A percentile compares a stretch with the other conserved stretches of the same genome.
These are phyloP conservation scores for Oxytropis ochrocephala DNA, from an alignment of 306 rosid genomes.

Conservation along the genomic window DNA sequence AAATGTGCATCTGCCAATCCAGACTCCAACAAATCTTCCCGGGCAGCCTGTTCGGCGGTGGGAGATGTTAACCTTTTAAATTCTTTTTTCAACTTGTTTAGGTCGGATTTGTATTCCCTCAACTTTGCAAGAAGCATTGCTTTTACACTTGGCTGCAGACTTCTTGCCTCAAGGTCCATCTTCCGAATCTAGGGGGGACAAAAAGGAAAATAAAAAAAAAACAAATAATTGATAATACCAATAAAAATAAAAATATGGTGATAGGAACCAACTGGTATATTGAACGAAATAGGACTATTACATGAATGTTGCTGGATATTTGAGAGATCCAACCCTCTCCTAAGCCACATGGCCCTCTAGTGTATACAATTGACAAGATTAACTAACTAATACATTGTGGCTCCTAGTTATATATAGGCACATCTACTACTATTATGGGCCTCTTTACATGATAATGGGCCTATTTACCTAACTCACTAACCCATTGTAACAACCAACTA, in stretches of 20 bases:
- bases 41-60: conserved; percentile 63
- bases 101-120: conserved; percentile 86
- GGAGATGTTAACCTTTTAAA: conserved; percentile 71
- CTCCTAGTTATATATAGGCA: no score
- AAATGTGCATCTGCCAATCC: conserved; percentile 48
- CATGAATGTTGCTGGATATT: no score
- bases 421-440: no score
- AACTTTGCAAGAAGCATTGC: conserved; percentile 79
- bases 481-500: no score
- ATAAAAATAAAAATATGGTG: not conserved
- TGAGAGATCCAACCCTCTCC: no score
- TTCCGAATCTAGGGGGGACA: conserved; percentile 56
- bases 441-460: no score
- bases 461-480: no score
- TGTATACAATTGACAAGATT: no score
- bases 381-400: no score
- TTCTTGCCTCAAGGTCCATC: conserved; percentile 90
- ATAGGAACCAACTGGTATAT: no score
- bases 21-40: conserved; percentile 66
- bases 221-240: not conserved
- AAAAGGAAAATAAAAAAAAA: not conserved
- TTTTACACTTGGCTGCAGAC: conserved; percentile 74
- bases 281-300: no score
- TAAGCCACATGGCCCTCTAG: no score
- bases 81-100: conserved; percentile 69